Conservation (phyloP, 768 basidiomycete species). For the Auriculariales sp. region DNA sequence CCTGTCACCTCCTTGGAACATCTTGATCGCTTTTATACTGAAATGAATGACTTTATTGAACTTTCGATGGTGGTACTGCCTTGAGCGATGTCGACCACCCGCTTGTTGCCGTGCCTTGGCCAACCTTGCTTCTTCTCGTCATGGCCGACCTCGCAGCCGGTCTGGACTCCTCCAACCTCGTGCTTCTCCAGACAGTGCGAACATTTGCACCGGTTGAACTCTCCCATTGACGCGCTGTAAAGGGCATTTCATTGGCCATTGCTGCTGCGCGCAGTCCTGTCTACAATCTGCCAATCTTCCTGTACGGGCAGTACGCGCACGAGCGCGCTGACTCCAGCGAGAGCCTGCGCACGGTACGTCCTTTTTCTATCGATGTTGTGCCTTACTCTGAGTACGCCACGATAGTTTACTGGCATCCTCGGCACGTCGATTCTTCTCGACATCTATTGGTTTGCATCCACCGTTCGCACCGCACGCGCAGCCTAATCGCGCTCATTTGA, state of each 20-base stretch:
- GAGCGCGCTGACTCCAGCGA: conserved; percentile 51
- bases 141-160: conserved; percentile 55
- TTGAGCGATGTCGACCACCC: too few relatives aligned
- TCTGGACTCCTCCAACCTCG: conserved; percentile 59
- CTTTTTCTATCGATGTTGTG: too few relatives aligned
- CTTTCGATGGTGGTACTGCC: too few relatives aligned
- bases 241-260: conserved; percentile 50
- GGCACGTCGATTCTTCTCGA: conserved; percentile 51
- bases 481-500: not conserved
- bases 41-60: too few relatives aligned
- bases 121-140: too few relatives aligned
- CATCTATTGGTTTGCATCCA: conserved; percentile 41
- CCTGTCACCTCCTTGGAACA: too few relatives aligned
- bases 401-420: conserved; percentile 51
- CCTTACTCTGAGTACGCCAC: not conserved
- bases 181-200: conserved; percentile 47
- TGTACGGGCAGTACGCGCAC: conserved; percentile 63
- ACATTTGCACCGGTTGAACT: not conserved
- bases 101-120: too few relatives aligned
- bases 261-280: conserved; percentile 38
- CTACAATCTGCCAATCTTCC: conserved; percentile 74
- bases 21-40: too few relatives aligned
- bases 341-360: conserved; percentile 46
- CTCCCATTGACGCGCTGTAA: conserved; percentile 4
- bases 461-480: not conserved